These are phyloP conservation scores for Amanita pallidorosea DNA, from an alignment of 768 basidiomycete genomes.

Conservation along the genomic window DNA sequence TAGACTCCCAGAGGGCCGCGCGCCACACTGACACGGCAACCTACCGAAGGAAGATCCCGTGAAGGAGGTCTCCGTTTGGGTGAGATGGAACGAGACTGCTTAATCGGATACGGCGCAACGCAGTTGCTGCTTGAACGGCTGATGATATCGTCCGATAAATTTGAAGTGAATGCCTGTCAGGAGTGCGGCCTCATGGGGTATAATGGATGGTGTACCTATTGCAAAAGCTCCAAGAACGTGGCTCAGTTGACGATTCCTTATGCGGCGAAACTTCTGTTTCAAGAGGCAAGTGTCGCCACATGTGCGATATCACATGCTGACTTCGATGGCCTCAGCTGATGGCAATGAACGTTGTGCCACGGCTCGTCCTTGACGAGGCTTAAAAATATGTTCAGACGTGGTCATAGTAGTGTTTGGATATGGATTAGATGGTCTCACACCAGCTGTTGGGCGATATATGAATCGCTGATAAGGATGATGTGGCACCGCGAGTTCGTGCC, in stretches of 20 bases:
- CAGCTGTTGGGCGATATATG: not conserved
- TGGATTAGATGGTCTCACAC: not conserved
- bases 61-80: slow-evolving; percentile 96
- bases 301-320: not conserved
- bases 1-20: slow-evolving; percentile 65
- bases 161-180: slow-evolving; percentile 93
- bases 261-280: slow-evolving; percentile 87
- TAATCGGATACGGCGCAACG: slow-evolving; percentile 97
- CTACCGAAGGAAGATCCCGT: slow-evolving; percentile 95
- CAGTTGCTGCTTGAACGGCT: slow-evolving; percentile 92
- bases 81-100: slow-evolving; percentile 98
- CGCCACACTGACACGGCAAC: slow-evolving; percentile 93
- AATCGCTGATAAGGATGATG: not conserved
- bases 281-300: slow-evolving; percentile 48
- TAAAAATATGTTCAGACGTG: not conserved
- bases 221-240: slow-evolving; percentile 96
- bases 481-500: not conserved
- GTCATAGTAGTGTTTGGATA: not conserved
- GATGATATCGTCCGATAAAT: slow-evolving; percentile 99
- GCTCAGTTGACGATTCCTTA: slow-evolving; percentile 94
- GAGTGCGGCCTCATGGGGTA: slow-evolving; percentile 93
- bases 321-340: no score
- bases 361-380: slow-evolving; percentile 72
- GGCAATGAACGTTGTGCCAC: slow-evolving; percentile 96
- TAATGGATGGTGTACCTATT: slow-evolving; percentile 94